phyloP scores from a whole-genome alignment of 2,329 filamentous ascomycete species.

The Cordyceps sp. region DNA sequence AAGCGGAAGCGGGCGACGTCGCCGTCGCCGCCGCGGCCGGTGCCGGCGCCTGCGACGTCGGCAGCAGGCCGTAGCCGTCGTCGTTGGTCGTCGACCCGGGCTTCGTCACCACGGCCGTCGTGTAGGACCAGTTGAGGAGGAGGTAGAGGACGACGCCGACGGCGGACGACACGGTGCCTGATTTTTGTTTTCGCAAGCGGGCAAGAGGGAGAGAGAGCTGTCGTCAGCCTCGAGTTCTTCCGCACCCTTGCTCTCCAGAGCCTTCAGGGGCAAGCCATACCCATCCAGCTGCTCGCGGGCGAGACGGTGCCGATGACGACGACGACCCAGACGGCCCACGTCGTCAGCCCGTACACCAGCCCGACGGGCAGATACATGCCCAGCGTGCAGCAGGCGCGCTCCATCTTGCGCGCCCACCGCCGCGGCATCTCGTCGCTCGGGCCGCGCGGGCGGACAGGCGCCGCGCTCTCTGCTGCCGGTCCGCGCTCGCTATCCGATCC shows the following conservation, averaged over 20 bases:
- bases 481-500: too few relatives aligned
- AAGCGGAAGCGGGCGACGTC: slow-evolving; percentile 61
- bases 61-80: slow-evolving; percentile 63
- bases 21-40: slow-evolving; percentile 74
- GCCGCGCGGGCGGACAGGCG: too few relatives aligned
- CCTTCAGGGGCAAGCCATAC: slow-evolving; percentile 19
- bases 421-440: slow-evolving; percentile 27
- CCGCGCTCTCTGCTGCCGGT: neutral
- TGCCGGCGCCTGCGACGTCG: slow-evolving; percentile 62
- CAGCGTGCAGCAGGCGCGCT: slow-evolving; percentile 69
- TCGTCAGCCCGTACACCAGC: slow-evolving; percentile 81
- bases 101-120: slow-evolving; percentile 79
- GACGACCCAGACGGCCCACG: slow-evolving; percentile 85
- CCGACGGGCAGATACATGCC: slow-evolving; percentile 71
- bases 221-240: too few relatives aligned
- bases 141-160: slow-evolving; percentile 57
- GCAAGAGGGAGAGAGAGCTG: neutral
- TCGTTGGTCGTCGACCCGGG: slow-evolving; percentile 56
- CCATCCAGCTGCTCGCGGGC: slow-evolving; percentile 36
- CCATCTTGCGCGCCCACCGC: slow-evolving; percentile 51
- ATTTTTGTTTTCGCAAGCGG: neutral
- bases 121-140: slow-evolving; percentile 79
- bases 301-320: slow-evolving; percentile 50
- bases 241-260: too few relatives aligned
- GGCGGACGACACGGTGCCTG: slow-evolving; percentile 39